Conservation (phyloP, 352 stramenopile genomes). For the Pythium aphanidermatum region DNA sequence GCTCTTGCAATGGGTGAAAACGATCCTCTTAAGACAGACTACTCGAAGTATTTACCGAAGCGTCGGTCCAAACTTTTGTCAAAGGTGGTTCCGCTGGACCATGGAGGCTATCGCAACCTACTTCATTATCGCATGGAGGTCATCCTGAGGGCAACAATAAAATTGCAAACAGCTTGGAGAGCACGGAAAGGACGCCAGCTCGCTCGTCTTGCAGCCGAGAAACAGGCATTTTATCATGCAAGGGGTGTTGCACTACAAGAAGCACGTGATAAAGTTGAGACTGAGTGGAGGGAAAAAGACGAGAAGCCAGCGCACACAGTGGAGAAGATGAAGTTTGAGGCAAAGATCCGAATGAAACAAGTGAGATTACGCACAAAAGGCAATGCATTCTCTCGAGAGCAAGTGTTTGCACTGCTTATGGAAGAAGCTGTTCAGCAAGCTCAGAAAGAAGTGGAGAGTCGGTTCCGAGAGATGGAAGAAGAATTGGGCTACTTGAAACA, state of each 20-base stretch:
- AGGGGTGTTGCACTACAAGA: slow-evolving; percentile 71
- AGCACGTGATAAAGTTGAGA: slow-evolving; percentile 40
- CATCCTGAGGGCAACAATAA: slow-evolving; percentile 57
- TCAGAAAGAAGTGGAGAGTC: slow-evolving; percentile 76
- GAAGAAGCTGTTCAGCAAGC: slow-evolving; percentile 78
- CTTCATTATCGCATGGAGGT: slow-evolving; percentile 69
- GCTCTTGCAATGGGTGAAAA: slow-evolving; percentile 88
- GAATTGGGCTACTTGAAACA: slow-evolving; percentile 68
- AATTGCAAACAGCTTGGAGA: slow-evolving; percentile 82
- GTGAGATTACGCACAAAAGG: slow-evolving; percentile 87
- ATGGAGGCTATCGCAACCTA: slow-evolving; percentile 85
- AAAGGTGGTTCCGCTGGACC: slow-evolving; percentile 84
- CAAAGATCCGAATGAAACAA: slow-evolving; percentile 91
- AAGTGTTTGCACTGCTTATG: slow-evolving; percentile 75
- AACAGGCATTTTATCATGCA: slow-evolving; percentile 88
- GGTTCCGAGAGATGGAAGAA: slow-evolving; percentile 85
- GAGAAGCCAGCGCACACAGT: slow-evolving; percentile 60
- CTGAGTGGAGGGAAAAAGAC: slow-evolving; percentile 74
- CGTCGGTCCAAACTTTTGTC: slow-evolving; percentile 61
- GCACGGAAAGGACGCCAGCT: slow-evolving; percentile 64
- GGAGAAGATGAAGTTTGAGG: slow-evolving; percentile 92
- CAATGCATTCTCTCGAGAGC: slow-evolving; percentile 63
- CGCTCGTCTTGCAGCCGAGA: slow-evolving; percentile 66
- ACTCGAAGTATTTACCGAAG: slow-evolving; percentile 87
- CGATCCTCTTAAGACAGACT: slow-evolving; percentile 90